A percentile compares a stretch with the other conserved stretches of the same genome.
Conservation (phyloP, 2,329 filamentous ascomycete species). For the Trichoderma pleuroti region DNA sequence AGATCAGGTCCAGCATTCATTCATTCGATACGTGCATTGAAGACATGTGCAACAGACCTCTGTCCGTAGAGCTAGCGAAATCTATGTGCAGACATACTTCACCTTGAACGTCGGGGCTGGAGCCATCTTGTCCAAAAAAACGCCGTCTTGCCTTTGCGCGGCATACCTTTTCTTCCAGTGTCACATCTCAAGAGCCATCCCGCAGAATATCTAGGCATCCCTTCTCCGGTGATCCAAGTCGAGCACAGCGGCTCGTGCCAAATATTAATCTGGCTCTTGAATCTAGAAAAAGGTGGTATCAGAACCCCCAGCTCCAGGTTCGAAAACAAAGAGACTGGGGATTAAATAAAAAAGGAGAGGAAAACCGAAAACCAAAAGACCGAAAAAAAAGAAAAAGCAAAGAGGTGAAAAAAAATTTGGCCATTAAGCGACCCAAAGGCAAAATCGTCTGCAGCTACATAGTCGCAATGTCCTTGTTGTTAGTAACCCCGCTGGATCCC, state of each 20-base stretch:
- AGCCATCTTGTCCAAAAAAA: conserved; percentile 8
- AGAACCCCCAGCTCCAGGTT: background rate
- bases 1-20: background rate
- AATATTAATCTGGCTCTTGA: conserved; percentile 1
- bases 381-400: background rate
- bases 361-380: too few species aligned
- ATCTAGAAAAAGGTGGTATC: background rate
- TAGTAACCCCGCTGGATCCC: background rate
- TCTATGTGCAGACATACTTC: conserved; percentile 19
- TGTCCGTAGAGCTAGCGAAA: background rate
- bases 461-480: background rate
- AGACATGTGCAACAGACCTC: background rate
- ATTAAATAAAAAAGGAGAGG: background rate
- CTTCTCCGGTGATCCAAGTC: background rate
- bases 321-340: background rate
- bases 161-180: background rate
- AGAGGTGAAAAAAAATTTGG: background rate
- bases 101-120: conserved; percentile 6
- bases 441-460: conserved; percentile 7
- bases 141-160: background rate
- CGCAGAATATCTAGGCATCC: background rate
- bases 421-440: background rate
- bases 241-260: background rate
- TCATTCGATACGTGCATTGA: background rate
- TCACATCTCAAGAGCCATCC: background rate